Conservation (phyloP, 1,284 basidiomycete genomes). For the Sanghuangporus baumii region DNA sequence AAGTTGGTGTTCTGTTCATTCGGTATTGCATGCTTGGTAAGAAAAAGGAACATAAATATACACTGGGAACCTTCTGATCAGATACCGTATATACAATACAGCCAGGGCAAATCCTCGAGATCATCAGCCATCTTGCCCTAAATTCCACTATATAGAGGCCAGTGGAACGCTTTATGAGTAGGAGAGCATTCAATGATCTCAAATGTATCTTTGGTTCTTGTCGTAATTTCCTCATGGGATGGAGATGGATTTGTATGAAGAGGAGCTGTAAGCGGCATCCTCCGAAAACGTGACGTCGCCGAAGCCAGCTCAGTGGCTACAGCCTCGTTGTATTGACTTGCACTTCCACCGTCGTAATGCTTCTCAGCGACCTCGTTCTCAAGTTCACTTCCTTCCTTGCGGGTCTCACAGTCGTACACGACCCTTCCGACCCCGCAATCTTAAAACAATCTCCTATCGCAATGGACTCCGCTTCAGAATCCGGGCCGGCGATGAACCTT, state of each 20-base stretch:
- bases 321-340: not conserved
- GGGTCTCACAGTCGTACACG: constrained; percentile 1
- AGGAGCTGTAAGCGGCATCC: not conserved
- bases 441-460: constrained; percentile 25
- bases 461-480: constrained; percentile 23
- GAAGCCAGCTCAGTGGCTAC: not conserved
- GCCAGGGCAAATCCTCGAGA: too few species aligned
- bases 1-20: not conserved
- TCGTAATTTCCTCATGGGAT: too few species aligned
- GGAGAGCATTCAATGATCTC: too few species aligned
- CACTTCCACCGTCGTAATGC: not conserved
- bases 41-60: not conserved
- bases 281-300: not conserved
- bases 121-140: too few species aligned
- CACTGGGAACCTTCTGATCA: not conserved
- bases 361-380: constrained; percentile 4
- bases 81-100: not conserved
- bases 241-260: not conserved
- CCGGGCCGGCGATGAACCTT: constrained; percentile 31
- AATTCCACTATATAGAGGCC: too few species aligned
- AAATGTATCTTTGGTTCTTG: too few species aligned
- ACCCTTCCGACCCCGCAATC: not conserved
- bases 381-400: constrained; percentile 9
- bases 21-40: not conserved
- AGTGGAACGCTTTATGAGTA: too few species aligned